phyloP scores from a whole-genome alignment of 345 rosid species.

The Populus deltoides region DNA sequence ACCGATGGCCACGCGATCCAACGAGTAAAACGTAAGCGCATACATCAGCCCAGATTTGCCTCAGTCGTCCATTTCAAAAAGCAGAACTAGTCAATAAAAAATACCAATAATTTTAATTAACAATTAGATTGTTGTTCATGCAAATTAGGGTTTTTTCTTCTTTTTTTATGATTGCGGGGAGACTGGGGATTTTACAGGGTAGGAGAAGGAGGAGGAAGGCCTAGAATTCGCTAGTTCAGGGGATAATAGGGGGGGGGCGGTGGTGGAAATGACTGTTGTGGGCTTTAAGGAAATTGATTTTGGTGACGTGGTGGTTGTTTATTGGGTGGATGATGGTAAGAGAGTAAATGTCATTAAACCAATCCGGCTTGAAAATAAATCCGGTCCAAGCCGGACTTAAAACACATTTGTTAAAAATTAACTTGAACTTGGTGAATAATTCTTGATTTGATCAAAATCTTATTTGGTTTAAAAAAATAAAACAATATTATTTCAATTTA shows the following conservation, averaged over 20 bases:
- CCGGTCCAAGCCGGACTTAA: too few relatives aligned
- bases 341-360: not conserved
- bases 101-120: too few relatives aligned
- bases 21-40: constrained; percentile 34
- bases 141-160: not conserved
- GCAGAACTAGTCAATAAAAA: too few relatives aligned
- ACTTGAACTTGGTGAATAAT: too few relatives aligned
- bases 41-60: constrained; percentile 10
- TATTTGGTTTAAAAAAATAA: too few relatives aligned
- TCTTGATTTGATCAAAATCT: too few relatives aligned
- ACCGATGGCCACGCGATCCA: not conserved
- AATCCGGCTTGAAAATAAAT: too few relatives aligned
- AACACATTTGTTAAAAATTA: too few relatives aligned
- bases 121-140: too few relatives aligned
- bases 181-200: not conserved
- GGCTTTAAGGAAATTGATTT: not conserved
- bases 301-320: not conserved
- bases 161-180: not conserved
- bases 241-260: not conserved
- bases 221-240: not conserved
- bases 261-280: not conserved
- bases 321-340: not conserved
- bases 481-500: too few relatives aligned
- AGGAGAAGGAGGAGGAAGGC: too few relatives aligned
- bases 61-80: not conserved